Percentiles rank a stretch among this genome's conserved stretches.
Evolutionary conservation across 1,284 basidiomycete genomes (phyloP).

Genomic region (Boletus subluridellus): DNA sequence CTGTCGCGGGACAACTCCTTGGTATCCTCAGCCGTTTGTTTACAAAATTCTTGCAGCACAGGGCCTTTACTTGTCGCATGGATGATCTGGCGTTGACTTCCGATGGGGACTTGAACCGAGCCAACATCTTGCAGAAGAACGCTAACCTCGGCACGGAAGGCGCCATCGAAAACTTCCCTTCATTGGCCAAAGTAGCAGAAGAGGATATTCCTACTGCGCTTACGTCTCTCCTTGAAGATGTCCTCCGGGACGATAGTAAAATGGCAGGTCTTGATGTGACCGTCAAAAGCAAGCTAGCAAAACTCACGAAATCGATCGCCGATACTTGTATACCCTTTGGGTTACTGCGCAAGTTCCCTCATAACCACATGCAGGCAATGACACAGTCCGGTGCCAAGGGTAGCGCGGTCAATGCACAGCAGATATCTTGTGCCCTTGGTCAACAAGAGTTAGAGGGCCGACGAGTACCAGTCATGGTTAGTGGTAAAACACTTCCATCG

Average conservation of each 20-base stretch:
- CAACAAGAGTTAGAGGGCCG: conserved; percentile 98
- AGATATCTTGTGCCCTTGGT: conserved; percentile 95
- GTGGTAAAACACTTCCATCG: conserved; percentile 95
- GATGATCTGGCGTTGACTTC: conserved; percentile 92
- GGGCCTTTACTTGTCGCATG: conserved; percentile 98
- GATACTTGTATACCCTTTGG: conserved; percentile 89
- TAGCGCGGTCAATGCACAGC: conserved; percentile 94
- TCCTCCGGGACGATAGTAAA: conserved; percentile 95
- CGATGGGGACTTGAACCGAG: conserved; percentile 73
- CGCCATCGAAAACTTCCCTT: conserved; percentile 87
- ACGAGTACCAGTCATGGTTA: conserved; percentile 98
- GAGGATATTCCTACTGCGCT: conserved; percentile 54
- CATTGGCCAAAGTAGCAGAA: conserved; percentile 49
- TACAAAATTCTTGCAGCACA: conserved; percentile 95
- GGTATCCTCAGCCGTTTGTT: conserved; percentile 92
- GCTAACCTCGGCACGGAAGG: conserved; percentile 78
- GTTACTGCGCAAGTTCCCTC: conserved; percentile 89
- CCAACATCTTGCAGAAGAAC: conserved; percentile 67
- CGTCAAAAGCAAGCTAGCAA: conserved; percentile 81
- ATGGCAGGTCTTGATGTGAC: conserved; percentile 94
- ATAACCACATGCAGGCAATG: conserved; percentile 99
- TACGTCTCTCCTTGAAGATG: conserved; percentile 77
- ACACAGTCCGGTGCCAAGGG: conserved; percentile 98
- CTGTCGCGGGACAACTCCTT: conserved; percentile 86
- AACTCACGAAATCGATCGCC: conserved; percentile 88